phyloP scores from a whole-genome alignment of 305 asterid species.

The Fraxinus ornus region DNA sequence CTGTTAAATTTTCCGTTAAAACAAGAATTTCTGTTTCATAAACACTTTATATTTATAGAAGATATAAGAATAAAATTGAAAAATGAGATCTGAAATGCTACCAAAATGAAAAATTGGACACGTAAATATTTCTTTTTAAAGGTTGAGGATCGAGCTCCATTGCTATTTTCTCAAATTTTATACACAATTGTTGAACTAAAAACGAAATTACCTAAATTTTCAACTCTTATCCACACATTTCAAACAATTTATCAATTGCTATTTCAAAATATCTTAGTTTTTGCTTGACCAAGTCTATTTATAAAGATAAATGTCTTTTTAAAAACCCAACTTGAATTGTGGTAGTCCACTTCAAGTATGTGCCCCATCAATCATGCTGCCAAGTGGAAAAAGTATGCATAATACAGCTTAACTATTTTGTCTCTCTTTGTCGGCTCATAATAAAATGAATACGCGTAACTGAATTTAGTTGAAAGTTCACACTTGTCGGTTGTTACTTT shows the following conservation, averaged over 20 bases:
- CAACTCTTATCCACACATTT: neutral
- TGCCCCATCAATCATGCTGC: neutral
- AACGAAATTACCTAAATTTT: neutral
- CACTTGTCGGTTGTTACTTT: neutral
- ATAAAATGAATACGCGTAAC: neutral
- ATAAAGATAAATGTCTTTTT: neutral
- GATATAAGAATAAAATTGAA: too few species aligned
- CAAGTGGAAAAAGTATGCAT: neutral
- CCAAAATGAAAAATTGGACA: too few species aligned
- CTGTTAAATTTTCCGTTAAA: too few species aligned
- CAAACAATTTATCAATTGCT: neutral
- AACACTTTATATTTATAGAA: too few species aligned
- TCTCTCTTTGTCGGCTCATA: neutral
- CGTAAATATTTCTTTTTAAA: too few species aligned
- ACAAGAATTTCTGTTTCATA: too few species aligned
- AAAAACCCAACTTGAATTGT: neutral
- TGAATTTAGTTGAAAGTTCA: neutral
- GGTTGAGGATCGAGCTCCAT: too few species aligned
- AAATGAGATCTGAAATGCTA: too few species aligned
- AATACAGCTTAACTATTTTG: neutral
- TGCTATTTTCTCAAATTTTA: neutral
- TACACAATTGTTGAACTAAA: neutral
- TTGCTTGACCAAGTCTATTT: neutral
- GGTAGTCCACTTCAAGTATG: neutral
- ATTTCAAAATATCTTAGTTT: neutral